These are phyloP conservation scores for Caryocar brasiliense DNA, from an alignment of 441 rosid genomes.

Conservation along the genomic window DNA sequence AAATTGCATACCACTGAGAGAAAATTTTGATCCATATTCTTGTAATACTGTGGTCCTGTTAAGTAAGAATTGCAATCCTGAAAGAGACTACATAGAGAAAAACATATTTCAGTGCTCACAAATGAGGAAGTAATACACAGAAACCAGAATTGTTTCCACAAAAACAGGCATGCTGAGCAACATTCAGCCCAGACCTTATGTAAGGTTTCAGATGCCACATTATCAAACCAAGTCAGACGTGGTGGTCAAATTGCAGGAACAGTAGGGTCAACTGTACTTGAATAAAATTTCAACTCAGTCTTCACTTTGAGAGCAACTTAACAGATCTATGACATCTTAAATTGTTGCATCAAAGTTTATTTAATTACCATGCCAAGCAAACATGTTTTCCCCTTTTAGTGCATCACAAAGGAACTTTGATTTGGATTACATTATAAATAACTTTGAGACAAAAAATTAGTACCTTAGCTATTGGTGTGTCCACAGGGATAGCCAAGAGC, in stretches of 20 bases:
- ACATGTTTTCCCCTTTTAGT: too few species aligned
- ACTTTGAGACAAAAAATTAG: too few species aligned
- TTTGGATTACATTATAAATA: too few species aligned
- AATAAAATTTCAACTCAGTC: background rate
- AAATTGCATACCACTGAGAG: constrained; percentile 54
- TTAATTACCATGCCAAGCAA: background rate
- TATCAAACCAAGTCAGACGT: too few species aligned
- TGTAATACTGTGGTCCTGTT: constrained; percentile 42
- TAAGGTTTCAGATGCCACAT: too few species aligned
- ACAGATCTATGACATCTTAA: background rate
- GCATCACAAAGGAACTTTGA: background rate
- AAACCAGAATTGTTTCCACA: background rate
- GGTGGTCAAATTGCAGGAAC: too few species aligned
- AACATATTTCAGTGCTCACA: constrained; percentile 6
- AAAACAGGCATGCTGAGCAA: background rate
- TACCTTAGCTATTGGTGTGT: constrained; percentile 91
- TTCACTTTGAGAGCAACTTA: too few species aligned
- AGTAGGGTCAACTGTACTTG: too few species aligned
- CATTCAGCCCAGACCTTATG: too few species aligned
- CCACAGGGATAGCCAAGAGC: constrained; percentile 69
- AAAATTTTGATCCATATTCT: constrained; percentile 65
- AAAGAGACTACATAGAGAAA: constrained; percentile 51
- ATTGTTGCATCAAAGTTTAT: background rate
- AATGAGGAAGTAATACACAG: background rate
- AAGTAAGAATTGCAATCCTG: constrained; percentile 79